Conservation (phyloP, 2,329 filamentous ascomycete species). For the Salinomyces thailandicus region DNA sequence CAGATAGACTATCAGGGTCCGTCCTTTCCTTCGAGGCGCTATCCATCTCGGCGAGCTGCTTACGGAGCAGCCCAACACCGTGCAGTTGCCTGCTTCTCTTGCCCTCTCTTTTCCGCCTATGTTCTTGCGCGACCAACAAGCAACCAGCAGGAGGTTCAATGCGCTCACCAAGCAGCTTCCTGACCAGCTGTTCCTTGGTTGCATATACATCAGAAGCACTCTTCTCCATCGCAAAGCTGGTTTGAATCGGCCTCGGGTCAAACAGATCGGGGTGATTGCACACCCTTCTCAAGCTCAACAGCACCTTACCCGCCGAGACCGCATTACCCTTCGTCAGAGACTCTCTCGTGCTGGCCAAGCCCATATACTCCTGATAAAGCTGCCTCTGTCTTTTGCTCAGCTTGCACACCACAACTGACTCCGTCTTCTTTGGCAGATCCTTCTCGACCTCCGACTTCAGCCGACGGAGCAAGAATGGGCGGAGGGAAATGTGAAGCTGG, state of each 20-base stretch:
- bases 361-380: slow-evolving; percentile 92
- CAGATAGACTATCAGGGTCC: slow-evolving; percentile 17
- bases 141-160: slow-evolving; percentile 9
- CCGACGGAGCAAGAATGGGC: slow-evolving; percentile 81
- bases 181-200: slow-evolving; percentile 59
- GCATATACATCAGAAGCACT: slow-evolving; percentile 68
- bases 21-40: slow-evolving; percentile 4
- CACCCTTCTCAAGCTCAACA: slow-evolving; percentile 95
- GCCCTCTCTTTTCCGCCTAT: slow-evolving; percentile 8
- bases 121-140: slow-evolving; percentile 13
- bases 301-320: slow-evolving; percentile 92
- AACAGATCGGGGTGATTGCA: slow-evolving; percentile 98
- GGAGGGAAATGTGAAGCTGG: slow-evolving; percentile 85
- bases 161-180: slow-evolving; percentile 35
- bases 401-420: slow-evolving; percentile 91
- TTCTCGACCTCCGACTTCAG: slow-evolving; percentile 97
- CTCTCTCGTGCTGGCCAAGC: slow-evolving; percentile 75
- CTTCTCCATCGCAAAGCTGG: slow-evolving; percentile 73
- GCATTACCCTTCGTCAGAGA: slow-evolving; percentile 90
- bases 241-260: slow-evolving; percentile 90
- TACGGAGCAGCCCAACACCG: slow-evolving; percentile 13
- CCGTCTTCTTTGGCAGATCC: slow-evolving; percentile 96
- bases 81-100: slow-evolving; percentile 15
- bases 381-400: slow-evolving; percentile 91
- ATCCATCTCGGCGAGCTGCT: slow-evolving; percentile 12